Conservation (phyloP, 1,139 yeast genomes). For the Nakaseomyces glabratus region DNA sequence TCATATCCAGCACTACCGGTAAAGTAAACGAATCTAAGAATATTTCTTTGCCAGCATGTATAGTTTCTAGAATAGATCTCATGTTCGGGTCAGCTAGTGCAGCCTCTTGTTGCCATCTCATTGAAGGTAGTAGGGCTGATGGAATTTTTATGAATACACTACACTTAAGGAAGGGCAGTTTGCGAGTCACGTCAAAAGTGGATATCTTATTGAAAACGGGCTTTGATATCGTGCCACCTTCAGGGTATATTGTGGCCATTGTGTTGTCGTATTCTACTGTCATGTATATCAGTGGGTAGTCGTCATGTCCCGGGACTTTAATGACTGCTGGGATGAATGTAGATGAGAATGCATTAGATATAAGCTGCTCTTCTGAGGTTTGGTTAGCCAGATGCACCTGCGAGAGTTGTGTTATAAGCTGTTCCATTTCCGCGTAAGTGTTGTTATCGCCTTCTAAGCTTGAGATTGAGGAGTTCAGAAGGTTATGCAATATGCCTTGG, state of each 20-base stretch:
- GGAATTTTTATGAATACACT: slow-evolving; percentile 76
- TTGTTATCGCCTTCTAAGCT: slow-evolving; percentile 11
- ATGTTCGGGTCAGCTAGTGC: slow-evolving; percentile 23
- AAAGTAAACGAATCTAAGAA: slow-evolving; percentile 31
- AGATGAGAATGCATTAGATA: slow-evolving; percentile 30
- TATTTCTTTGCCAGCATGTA: slow-evolving; percentile 35
- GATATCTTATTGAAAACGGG: slow-evolving; percentile 83
- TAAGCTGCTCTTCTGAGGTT: slow-evolving; percentile 24
- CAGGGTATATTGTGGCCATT: slow-evolving; percentile 75
- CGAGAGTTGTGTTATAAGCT: slow-evolving; percentile 23
- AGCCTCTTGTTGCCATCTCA: slow-evolving; percentile 31
- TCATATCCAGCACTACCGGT: slow-evolving; percentile 33
- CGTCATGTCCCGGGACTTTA: slow-evolving; percentile 42
- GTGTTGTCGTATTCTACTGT: slow-evolving; percentile 75
- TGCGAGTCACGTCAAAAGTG: slow-evolving; percentile 80
- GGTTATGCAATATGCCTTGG: slow-evolving; percentile 20
- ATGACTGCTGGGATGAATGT: slow-evolving; percentile 56
- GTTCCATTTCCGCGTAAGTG: slow-evolving; percentile 18
- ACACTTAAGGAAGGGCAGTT: slow-evolving; percentile 45
- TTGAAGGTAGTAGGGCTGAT: slow-evolving; percentile 48
- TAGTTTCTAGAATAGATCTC: slow-evolving; percentile 32
- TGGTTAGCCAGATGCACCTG: slow-evolving; percentile 21
- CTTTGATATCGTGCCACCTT: slow-evolving; percentile 53
- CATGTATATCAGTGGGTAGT: slow-evolving; percentile 53
- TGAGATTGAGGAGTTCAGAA: slow-evolving; percentile 25